phyloP scores from a whole-genome alignment of 768 basidiomycete genomes.

The Boletus rubescentipes region DNA sequence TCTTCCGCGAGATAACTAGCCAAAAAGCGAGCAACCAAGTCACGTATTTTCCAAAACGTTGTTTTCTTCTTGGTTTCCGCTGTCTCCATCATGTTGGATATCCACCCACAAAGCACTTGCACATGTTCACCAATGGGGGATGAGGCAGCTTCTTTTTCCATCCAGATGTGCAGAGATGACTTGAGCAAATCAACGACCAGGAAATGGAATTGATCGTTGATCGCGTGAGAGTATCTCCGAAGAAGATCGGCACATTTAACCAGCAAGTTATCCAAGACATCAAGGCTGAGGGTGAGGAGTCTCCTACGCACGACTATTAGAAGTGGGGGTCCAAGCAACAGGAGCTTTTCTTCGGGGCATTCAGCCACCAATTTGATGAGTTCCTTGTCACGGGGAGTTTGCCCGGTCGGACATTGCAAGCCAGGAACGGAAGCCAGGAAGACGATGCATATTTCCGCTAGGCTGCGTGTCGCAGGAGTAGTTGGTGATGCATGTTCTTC shows the following conservation, averaged over 20 bases:
- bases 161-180: slow-evolving; percentile 64
- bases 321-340: slow-evolving; percentile 56
- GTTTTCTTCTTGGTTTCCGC: slow-evolving; percentile 38
- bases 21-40: slow-evolving; percentile 62
- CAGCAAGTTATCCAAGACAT: slow-evolving; percentile 54
- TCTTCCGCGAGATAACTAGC: slow-evolving; percentile 62
- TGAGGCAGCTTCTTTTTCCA: slow-evolving; percentile 29
- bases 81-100: slow-evolving; percentile 44
- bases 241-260: slow-evolving; percentile 54
- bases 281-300: slow-evolving; percentile 50
- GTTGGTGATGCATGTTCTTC: slow-evolving; percentile 31
- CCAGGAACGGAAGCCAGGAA: slow-evolving; percentile 65
- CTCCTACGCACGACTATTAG: slow-evolving; percentile 55
- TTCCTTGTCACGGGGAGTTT: slow-evolving; percentile 61
- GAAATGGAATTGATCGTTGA: slow-evolving; percentile 52
- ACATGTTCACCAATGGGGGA: slow-evolving; percentile 45
- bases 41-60: slow-evolving; percentile 67
- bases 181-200: slow-evolving; percentile 61
- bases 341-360: slow-evolving; percentile 53
- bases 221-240: slow-evolving; percentile 50
- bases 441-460: slow-evolving; percentile 53
- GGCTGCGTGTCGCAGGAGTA: slow-evolving; percentile 30
- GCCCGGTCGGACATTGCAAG: slow-evolving; percentile 56
- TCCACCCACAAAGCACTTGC: slow-evolving; percentile 51
- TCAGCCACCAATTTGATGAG: slow-evolving; percentile 52